Base-by-base conservation (phyloP, 208 protist genomes). In the Crithidia thermophila region DNA sequence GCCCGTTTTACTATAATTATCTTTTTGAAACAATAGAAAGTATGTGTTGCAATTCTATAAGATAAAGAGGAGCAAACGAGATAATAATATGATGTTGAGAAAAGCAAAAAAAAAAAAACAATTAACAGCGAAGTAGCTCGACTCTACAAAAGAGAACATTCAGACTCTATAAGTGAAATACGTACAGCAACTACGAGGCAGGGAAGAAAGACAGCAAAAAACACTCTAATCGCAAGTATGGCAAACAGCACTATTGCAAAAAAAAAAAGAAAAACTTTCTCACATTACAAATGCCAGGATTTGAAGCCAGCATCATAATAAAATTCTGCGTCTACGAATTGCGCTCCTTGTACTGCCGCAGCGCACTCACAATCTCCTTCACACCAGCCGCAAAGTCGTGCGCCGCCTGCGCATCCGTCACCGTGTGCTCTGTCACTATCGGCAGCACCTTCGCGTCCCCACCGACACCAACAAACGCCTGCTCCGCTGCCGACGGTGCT, bases 381-480 rank as follows among this genome's bases (percentile, higher is more conserved):
- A 75, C 68, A 7, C 60, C 68, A 0, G 47, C 34, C 5, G 56
- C 68, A 56, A 75, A 75, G 43, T 56, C 60, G n/a, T 75, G 59
- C 21, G 68, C 68, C 7, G 60, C n/a, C 50, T 57, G 60, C 25
- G 68, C 68, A 3, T 75, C 60, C 20, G 42, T 57, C 28, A 75
- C 68, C 13, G 18, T 58, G 60, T 68, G 60, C 60, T 75, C 68
- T 31, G 33, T 31, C 42, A 50, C 39, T 14, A 75, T 75, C 9
- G 68, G 60, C 20, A 75, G 53, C 21, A 53, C 68, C 25, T 20
- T 34, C 3, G 52, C 6, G 30, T 16, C 20, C 3, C 37, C n/a
- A 23, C 43, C 9, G 21, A 36, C 47, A 34, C 28, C 57, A 5
- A 30, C 25, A 39, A 28, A 34, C 16, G 31, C 58, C n/a, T n/a